These are phyloP conservation scores for Cryptosporidium sp. DNA, from an alignment of 169 alveolate species.

Conservation along the genomic window DNA sequence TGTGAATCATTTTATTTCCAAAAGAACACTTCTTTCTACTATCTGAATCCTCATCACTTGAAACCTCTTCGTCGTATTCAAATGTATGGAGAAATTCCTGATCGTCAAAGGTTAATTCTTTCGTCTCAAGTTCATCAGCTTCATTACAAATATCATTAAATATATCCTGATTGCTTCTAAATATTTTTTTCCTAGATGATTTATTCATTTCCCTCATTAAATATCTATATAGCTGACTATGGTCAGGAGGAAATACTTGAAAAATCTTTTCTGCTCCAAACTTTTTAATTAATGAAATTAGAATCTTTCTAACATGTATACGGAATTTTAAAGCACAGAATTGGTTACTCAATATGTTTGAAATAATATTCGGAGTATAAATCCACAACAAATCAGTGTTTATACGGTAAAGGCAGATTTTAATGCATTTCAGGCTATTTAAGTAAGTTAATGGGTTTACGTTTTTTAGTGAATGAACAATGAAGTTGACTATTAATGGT, in stretches of 20 bases:
- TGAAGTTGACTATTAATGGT: conserved; percentile 2
- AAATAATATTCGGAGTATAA: conserved; percentile 4
- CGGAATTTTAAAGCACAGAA: conserved; percentile 30
- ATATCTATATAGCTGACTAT: conserved; percentile 36
- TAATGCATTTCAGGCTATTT: conserved; percentile 24
- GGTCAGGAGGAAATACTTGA: conserved; percentile 50
- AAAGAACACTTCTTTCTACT: not conserved
- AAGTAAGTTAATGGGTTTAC: conserved; percentile 11
- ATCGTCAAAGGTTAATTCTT: not conserved
- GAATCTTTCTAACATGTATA: conserved; percentile 22
- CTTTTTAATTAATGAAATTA: conserved; percentile 31
- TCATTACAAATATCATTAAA: not conserved
- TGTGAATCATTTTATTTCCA: not conserved
- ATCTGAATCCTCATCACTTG: not conserved
- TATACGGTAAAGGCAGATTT: conserved; percentile 3
- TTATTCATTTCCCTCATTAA: conserved; percentile 3
- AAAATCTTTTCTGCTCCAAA: conserved; percentile 21
- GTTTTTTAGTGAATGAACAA: not conserved
- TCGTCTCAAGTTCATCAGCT: conserved; percentile 8
- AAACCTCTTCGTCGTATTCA: conserved; percentile 1
- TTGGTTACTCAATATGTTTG: conserved; percentile 17
- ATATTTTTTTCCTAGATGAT: not conserved
- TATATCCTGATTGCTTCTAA: not conserved
- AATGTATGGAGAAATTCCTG: not conserved
- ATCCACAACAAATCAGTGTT: not conserved